Base-by-base conservation (phyloP, 1,284 basidiomycete species). In the Cutaneotrichosporon arboriforme region DNA sequence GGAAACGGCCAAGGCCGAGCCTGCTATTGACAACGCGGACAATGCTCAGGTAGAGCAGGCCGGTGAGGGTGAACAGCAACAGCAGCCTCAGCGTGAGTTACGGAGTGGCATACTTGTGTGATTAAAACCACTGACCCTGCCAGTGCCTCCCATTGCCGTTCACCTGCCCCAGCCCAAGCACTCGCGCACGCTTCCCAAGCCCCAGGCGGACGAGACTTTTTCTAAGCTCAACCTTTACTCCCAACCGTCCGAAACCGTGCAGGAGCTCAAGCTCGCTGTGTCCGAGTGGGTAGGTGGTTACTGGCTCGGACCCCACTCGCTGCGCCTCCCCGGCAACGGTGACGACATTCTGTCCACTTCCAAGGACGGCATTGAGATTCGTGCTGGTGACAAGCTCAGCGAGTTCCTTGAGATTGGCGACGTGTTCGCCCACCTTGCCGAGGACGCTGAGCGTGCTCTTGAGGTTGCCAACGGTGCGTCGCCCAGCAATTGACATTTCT, bases 231-330 rank as follows among this genome's bases (percentile, higher is more conserved):
- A 61, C 34, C 64, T 76, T 49, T 60, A 66, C 35, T 68, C 74
- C 31, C 69, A 73, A 46, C 60, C 70, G 2, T 59, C 62, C 38
- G 75, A 76, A 60, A 72, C 73, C 0, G 64, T 76, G 17, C 74
- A 77, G 55, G 75, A 77, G 57, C 65, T 77, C 58, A 73, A 74
- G 57, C 59, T 74, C 17, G 65, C 69, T 31, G 63, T 77, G 36
- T 68, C 68, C 57, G 75, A 77, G 46, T 76, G 71, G 68, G 62
- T 69, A 9, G 72, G 71, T 22, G 74, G 74, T 8, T 77, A 77
- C 60, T 77, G 74, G 74, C 67, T 77, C 21, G 75, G 75, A 15
- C 75, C 74, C 0, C 76, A 74, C 59, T 75, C 75, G 8, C 65
- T 77, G 21, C 63, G 74, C 37, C 62, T 73, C 3, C 68, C 69